Base-by-base conservation (phyloP, 2,329 filamentous ascomycete species). In the Sporothrix brasiliensis region DNA sequence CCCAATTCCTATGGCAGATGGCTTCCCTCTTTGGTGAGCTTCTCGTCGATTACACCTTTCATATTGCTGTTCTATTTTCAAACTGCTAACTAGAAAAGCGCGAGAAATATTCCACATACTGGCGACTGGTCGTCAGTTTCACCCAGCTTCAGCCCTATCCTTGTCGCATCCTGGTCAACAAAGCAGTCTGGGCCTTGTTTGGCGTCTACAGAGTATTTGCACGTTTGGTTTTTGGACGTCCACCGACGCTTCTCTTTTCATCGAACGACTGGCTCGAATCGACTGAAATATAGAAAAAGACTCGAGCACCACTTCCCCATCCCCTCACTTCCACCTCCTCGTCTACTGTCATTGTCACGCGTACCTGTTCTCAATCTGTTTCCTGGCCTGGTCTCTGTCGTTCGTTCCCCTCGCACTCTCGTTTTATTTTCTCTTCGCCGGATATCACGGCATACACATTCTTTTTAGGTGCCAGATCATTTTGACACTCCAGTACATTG, bases 381-480 rank as follows among this genome's bases (percentile, higher is more conserved):
- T 39, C 34, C 34, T 56, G 30, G 24, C 49, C 30, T 63, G 27
- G 19, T 50, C 9, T 14, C 30, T 24, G 41, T 34, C 50, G 58
- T 53, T 58, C 61, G 67, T 78, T 76, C 67, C 68, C 13, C n/a
- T 54, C n/a, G 44, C n/a, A 54, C 65, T 47, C n/a, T 67, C 50
- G 63, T 67, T 53, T 41, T 21, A 19, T 39, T 21, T n/a, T 41
- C 10, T 16, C 63, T 41, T n/a, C 21, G 7, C 49, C 49, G n/a
- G 24, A 27, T 27, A 47, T 24, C n/a, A 30, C 41, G 56, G 56
- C 56, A 24, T 61, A 61, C 56, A 60, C 56, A 13, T 63, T 53
- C 19, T 54, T 67, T 49, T 67, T 61, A 34, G 21, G 56, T 60
- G 56, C 56, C 14, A 49, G 54, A 14, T 44, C 21, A 27, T 34